These are phyloP conservation scores for Cerioporus squamosus DNA, from an alignment of 1,284 basidiomycete species.

Conservation along the genomic window DNA sequence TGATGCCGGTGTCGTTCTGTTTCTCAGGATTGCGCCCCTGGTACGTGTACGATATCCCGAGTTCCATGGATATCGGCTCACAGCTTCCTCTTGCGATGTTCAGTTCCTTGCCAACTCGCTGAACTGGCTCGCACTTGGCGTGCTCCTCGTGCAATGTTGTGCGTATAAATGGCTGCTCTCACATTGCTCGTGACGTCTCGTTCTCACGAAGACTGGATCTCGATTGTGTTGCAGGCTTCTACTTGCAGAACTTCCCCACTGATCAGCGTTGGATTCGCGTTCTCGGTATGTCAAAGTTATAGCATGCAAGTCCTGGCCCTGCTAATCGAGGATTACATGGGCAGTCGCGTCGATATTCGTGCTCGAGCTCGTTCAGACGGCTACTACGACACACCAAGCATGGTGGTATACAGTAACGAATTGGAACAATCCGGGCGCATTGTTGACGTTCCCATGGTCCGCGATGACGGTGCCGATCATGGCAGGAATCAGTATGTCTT, in stretches of 20 bases:
- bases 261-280: conserved; percentile 8
- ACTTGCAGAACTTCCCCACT: conserved; percentile 5
- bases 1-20: no score
- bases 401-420: conserved; percentile 26
- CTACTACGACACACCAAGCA: conserved; percentile 25
- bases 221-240: not conserved
- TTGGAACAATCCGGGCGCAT: conserved; percentile 24
- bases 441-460: conserved; percentile 25
- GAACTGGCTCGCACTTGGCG: conserved; percentile 10
- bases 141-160: conserved; percentile 8
- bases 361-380: conserved; percentile 27
- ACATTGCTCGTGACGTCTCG: no score
- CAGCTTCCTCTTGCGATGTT: not conserved
- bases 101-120: conserved; percentile 11
- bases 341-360: conserved; percentile 18
- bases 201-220: not conserved
- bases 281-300: not conserved
- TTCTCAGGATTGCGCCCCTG: no score
- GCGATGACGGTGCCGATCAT: conserved; percentile 24
- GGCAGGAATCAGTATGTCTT: conserved; percentile 24
- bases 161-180: not conserved
- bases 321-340: not conserved
- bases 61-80: not conserved
- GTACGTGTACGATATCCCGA: no score
- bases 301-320: not conserved